A percentile compares a stretch with the other conserved stretches of the same genome.
These are phyloP conservation scores for Geosmithia morbida DNA, from an alignment of 2,329 filamentous ascomycete species.

Conservation along the genomic window DNA sequence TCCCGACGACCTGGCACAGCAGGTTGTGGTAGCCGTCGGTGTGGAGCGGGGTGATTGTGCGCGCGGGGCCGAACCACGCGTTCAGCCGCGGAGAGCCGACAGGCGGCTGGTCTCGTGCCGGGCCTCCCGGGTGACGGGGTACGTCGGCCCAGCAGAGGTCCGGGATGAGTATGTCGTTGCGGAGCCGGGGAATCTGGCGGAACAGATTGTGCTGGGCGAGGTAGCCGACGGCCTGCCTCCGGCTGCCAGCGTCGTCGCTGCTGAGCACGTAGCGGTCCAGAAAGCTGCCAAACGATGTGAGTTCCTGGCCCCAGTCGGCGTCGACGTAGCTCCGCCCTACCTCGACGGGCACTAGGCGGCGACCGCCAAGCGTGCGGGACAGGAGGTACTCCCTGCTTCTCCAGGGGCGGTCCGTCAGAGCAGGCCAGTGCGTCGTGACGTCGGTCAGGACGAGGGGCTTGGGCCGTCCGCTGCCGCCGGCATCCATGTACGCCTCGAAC, in stretches of 20 bases:
- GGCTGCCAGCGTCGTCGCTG: constrained; percentile 11
- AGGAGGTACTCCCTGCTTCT: constrained; percentile 59
- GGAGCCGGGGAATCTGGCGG: constrained; percentile 61
- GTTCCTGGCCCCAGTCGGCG: constrained; percentile 66
- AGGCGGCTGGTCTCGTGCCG: constrained; percentile 19
- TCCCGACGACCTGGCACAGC: constrained; percentile 74
- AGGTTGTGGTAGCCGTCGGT: constrained; percentile 93
- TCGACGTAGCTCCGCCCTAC: constrained; percentile 81
- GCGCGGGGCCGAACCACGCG: constrained; percentile 81
- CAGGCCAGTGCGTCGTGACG: constrained; percentile 58
- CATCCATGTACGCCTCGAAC: constrained; percentile 48
- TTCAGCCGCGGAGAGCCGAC: constrained; percentile 57
- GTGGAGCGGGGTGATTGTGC: constrained; percentile 84
- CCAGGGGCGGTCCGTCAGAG: constrained; percentile 56
- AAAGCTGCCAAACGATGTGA: constrained; percentile 64
- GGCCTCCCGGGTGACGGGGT: constrained; percentile 33
- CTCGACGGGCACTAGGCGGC: constrained; percentile 74
- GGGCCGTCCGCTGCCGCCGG: constrained; percentile 18
- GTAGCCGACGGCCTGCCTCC: constrained; percentile 45
- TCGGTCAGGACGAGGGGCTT: constrained; percentile 56
- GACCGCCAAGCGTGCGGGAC: constrained; percentile 57
- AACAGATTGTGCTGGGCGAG: constrained; percentile 88
- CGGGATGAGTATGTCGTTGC: constrained; percentile 62
- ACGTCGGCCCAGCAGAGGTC: constrained; percentile 72
- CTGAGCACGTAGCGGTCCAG: constrained; percentile 42